Conservation (phyloP, 1,139 yeast genomes). For the Arxiozyma heterogenica region DNA sequence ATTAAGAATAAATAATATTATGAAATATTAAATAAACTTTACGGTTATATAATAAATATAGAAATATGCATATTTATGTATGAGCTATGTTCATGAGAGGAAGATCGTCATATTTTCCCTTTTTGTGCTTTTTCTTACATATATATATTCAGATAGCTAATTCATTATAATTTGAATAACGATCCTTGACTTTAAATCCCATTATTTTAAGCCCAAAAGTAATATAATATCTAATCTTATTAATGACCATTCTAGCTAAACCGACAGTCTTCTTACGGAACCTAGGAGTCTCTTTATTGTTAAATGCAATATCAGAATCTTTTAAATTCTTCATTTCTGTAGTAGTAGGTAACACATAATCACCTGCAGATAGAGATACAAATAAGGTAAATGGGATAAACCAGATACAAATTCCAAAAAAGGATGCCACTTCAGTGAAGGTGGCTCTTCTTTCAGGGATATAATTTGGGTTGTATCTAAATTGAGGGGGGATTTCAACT, state of each 20-base stretch:
- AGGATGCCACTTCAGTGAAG: constrained; percentile 84
- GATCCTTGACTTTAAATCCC: constrained; percentile 54
- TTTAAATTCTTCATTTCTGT: constrained; percentile 21
- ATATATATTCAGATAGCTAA: constrained; percentile 30
- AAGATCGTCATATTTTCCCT: not conserved
- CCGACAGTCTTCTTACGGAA: constrained; percentile 38
- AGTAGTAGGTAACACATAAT: constrained; percentile 65
- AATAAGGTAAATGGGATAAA: constrained; percentile 86
- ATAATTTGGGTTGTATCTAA: constrained; percentile 49
- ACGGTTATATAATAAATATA: not conserved
- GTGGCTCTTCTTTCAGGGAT: constrained; percentile 65
- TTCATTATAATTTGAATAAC: constrained; percentile 40
- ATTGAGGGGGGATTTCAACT: constrained; percentile 39
- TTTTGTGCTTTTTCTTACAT: not conserved
- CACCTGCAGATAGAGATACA: constrained; percentile 87
- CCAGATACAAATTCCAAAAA: constrained; percentile 92
- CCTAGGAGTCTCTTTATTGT: constrained; percentile 27
- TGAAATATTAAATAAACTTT: not conserved
- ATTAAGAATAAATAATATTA: too few relatives aligned
- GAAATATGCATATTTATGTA: too few relatives aligned
- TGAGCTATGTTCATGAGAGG: not conserved
- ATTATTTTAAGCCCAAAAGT: constrained; percentile 42
- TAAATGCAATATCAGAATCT: constrained; percentile 14
- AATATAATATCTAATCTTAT: constrained; percentile 42
- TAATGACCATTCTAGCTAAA: constrained; percentile 57